Conservation (phyloP, 2,329 filamentous ascomycete species). For the Cercospora janseana region DNA sequence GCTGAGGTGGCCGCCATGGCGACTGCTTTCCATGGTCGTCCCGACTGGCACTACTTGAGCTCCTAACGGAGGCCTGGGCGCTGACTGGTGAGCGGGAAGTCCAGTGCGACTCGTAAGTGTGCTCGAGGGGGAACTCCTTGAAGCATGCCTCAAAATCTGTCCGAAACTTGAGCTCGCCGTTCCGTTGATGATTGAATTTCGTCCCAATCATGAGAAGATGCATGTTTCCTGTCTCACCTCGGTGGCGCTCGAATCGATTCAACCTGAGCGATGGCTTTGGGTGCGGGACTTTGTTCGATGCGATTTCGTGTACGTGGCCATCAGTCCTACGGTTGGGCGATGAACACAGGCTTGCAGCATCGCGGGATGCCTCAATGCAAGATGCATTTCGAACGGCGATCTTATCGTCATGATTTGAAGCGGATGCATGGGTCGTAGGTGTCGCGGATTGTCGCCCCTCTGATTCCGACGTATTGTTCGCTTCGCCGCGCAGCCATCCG, state of each 20-base stretch:
- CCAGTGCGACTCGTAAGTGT: constrained; percentile 11
- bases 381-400: not conserved
- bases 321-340: not conserved
- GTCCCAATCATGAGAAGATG: constrained; percentile 7
- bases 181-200: not conserved
- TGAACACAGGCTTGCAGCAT: too few species aligned
- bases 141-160: constrained; percentile 17
- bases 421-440: not conserved
- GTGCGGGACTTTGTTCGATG: not conserved
- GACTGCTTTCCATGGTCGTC: not conserved
- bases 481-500: not conserved
- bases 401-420: not conserved
- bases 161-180: constrained; percentile 13
- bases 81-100: constrained; percentile 12
- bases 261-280: constrained; percentile 1
- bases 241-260: constrained; percentile 10
- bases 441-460: constrained; percentile 1
- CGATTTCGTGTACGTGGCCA: too few species aligned
- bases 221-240: constrained; percentile 5
- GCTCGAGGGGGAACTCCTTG: constrained; percentile 17
- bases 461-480: not conserved
- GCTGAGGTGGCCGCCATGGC: not conserved
- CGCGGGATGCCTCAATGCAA: not conserved
- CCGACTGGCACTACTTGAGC: not conserved
- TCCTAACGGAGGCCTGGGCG: constrained; percentile 7